phyloP scores from a whole-genome alignment of 2,329 filamentous ascomycete species.

The Phyllosticta capitalensis region DNA sequence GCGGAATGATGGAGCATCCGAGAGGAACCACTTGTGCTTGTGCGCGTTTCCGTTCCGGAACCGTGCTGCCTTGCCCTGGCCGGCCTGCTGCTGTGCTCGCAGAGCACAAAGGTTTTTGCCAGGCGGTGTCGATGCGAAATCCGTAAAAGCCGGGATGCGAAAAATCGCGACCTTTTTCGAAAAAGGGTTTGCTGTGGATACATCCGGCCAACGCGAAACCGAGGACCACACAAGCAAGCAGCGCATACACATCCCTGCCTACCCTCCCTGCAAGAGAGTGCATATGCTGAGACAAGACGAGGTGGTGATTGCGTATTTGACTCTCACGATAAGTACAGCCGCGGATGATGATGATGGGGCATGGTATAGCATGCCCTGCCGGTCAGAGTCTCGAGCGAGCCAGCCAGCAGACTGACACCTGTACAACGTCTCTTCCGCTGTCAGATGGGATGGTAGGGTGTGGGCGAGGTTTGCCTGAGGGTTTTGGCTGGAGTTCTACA shows the following conservation, averaged over 20 bases:
- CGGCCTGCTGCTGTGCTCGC: not conserved
- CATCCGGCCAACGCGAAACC: not conserved
- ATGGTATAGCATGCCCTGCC: not conserved
- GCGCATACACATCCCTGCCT: not conserved
- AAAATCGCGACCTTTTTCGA: too few species aligned
- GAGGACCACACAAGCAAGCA: not conserved
- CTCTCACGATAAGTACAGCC: not conserved
- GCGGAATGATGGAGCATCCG: not conserved
- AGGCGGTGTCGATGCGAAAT: not conserved
- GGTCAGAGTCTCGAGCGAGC: not conserved
- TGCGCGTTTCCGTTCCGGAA: not conserved
- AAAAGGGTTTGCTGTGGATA: not conserved
- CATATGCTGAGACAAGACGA: not conserved
- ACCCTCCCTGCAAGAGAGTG: not conserved
- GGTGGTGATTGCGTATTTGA: not conserved
- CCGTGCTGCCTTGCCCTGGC: too few species aligned
- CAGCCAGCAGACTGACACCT: not conserved
- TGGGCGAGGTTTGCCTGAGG: not conserved
- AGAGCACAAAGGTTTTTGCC: not conserved
- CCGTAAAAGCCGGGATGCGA: not conserved
- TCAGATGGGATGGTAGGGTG: not conserved
- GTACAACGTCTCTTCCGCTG: constrained; percentile 6
- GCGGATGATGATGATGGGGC: not conserved
- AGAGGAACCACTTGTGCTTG: not conserved
- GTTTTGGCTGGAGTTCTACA: too few species aligned